Percentiles rank a stretch among this genome's conserved stretches.
Conservation (phyloP, 2,329 filamentous ascomycete genomes). For the Metarhizium robertsii region DNA sequence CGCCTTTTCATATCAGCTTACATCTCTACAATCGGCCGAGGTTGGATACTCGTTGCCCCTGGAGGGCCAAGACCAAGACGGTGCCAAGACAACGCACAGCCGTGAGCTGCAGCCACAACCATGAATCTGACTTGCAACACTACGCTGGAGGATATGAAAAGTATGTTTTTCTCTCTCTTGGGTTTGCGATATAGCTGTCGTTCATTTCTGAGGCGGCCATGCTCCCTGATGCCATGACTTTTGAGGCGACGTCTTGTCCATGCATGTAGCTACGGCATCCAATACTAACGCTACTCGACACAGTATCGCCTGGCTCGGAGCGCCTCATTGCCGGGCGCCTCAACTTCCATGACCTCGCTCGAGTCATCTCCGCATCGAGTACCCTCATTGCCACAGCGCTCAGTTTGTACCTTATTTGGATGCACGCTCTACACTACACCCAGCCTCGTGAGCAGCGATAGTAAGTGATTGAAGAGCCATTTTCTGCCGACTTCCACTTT, state of each 20-base stretch:
- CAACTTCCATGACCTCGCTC: conserved; percentile 46
- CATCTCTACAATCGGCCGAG: neutral
- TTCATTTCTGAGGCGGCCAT: neutral
- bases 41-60: neutral
- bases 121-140: conserved; percentile 33
- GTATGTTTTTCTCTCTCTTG: conserved; percentile 19
- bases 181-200: neutral
- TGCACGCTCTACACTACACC: conserved; percentile 52
- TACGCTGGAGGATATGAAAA: conserved; percentile 34
- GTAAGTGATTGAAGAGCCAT: conserved; percentile 21
- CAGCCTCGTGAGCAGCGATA: conserved; percentile 51
- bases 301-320: conserved; percentile 37
- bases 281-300: neutral
- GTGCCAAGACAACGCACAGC: conserved; percentile 2
- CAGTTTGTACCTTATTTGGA: conserved; percentile 47
- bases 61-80: neutral
- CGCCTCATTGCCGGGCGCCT: conserved; percentile 34
- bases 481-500: neutral
- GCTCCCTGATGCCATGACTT: neutral
- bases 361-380: conserved; percentile 39
- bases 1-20: neutral
- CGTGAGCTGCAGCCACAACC: conserved; percentile 4
- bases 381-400: conserved; percentile 41
- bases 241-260: neutral
- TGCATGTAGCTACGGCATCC: neutral